Evolutionary conservation across 225 moss, liverwort and hornwort species (phyloP).

Genomic region (Straminergon stramineum): DNA sequence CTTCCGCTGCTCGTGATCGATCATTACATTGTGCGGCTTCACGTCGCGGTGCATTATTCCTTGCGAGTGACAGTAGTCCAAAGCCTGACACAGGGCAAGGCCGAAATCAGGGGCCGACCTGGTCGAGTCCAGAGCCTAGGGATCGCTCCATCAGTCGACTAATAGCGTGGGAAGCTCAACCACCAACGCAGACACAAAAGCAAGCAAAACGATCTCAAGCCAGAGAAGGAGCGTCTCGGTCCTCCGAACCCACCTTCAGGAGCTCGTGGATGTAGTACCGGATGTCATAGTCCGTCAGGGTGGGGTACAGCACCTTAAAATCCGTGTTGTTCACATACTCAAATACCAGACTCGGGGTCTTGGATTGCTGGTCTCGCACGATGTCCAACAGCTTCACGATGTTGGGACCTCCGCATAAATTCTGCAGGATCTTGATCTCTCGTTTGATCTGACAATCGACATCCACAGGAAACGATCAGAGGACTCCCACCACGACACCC

Average conservation of each 20-base stretch:
- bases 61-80: slow-evolving; percentile 97
- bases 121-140: neutral
- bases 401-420: slow-evolving; percentile 89
- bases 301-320: slow-evolving; percentile 93
- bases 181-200: neutral
- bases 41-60: slow-evolving; percentile 99
- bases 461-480: neutral
- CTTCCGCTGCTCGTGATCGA: slow-evolving; percentile 96
- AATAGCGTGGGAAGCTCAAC: neutral
- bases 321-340: slow-evolving; percentile 96
- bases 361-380: slow-evolving; percentile 94
- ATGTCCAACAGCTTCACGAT: slow-evolving; percentile 97
- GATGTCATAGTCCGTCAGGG: slow-evolving; percentile 89
- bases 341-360: slow-evolving; percentile 93
- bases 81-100: slow-evolving; percentile 38
- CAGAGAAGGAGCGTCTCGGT: neutral
- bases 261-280: slow-evolving; percentile 96
- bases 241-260: slow-evolving; percentile 55
- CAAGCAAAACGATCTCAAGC: neutral
- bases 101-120: neutral
- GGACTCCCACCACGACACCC: neutral
- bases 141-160: neutral
- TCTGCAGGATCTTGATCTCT: slow-evolving; percentile 93
- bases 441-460: slow-evolving; percentile 52
- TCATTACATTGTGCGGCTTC: slow-evolving; percentile 98